Evolutionary conservation across 208 protist species (phyloP).

Genomic region (Trypanosoma avium): DNA sequence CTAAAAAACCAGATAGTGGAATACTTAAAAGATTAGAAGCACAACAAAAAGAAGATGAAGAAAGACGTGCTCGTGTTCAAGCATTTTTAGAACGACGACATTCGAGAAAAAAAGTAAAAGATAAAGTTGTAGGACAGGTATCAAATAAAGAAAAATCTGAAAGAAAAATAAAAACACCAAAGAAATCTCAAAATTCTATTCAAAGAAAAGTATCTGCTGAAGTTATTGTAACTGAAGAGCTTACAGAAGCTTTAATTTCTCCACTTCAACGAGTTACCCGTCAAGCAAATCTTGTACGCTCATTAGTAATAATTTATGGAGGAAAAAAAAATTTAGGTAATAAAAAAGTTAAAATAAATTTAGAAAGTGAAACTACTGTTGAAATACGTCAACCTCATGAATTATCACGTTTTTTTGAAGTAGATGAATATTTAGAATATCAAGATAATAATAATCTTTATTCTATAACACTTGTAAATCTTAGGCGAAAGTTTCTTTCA

Average conservation of each 20-base stretch:
- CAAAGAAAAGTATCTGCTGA: not conserved
- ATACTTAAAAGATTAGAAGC: constrained; percentile 4
- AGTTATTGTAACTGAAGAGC: too few relatives aligned
- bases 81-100: constrained; percentile 60
- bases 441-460: constrained; percentile 31
- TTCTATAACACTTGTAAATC: constrained; percentile 45
- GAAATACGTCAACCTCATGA: constrained; percentile 42
- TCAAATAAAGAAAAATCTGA: constrained; percentile 15
- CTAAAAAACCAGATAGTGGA: not conserved
- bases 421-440: constrained; percentile 61
- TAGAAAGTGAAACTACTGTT: constrained; percentile 26
- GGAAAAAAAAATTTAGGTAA: not conserved
- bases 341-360: constrained; percentile 4
- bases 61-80: constrained; percentile 60
- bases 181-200: constrained; percentile 1
- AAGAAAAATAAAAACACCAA: constrained; percentile 1
- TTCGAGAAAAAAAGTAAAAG: constrained; percentile 36
- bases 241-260: too few relatives aligned
- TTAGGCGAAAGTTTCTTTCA: constrained; percentile 50
- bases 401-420: constrained; percentile 47
- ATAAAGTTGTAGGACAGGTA: constrained; percentile 26
- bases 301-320: constrained; percentile 25
- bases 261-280: too few relatives aligned
- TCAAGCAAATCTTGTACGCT: constrained; percentile 21
- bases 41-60: constrained; percentile 50